Evolutionary conservation across 2,329 filamentous ascomycete genomes (phyloP), one percentile per base, ranked within the genome.

Genomic region (Hymenoscyphus linearis): DNA sequence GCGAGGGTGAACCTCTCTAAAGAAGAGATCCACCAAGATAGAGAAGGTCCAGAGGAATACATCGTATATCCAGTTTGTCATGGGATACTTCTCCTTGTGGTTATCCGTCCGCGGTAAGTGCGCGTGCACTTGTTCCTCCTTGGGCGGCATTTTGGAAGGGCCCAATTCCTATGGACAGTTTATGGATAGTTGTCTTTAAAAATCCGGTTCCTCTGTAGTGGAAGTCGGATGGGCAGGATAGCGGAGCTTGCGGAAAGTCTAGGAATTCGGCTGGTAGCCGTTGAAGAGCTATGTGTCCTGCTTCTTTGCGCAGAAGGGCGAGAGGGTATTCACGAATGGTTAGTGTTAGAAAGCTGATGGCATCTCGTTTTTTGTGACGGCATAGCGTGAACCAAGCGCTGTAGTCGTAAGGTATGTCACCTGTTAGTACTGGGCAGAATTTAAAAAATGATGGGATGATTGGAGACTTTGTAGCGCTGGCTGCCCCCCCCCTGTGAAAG

Each of bases 1-100:
- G 66, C 95, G 85, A 13, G 95, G 95, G 74, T 98, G 93, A 16
- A 99, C 91, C 77, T 99, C 95, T 68, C 95, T 88, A 80, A 99
- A 99, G 84, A 99, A 99, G 68, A 97, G 86, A 76, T 99, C 95
- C 67, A 96, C 87, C 58, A 98, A 81, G 66, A 98, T 84, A 50
- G 88, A 89, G 73, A 92, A 88, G 55, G 82, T 81, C 82, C 89
- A 91, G 35, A 93, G 80, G 71, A 92, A 89, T 62, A 86, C 80
- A 77, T 93, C 89, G 74, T 93, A 93, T 66, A 88, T 86, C 80
- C 84, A 89, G 68, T 84, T 82, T 70, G 85, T 86, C 86, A 90
- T 89, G 58, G 85, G 85, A 68, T 85, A 85, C 52, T 85, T 77
- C 73, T 87, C 84, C 72, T 84, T 84, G 62, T 71, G 67, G 35